A percentile compares a stretch with the other conserved stretches of the same genome.
These are phyloP conservation scores for Skeletonema grethae DNA, from an alignment of 108 stramenopile genomes.

Conservation along the genomic window DNA sequence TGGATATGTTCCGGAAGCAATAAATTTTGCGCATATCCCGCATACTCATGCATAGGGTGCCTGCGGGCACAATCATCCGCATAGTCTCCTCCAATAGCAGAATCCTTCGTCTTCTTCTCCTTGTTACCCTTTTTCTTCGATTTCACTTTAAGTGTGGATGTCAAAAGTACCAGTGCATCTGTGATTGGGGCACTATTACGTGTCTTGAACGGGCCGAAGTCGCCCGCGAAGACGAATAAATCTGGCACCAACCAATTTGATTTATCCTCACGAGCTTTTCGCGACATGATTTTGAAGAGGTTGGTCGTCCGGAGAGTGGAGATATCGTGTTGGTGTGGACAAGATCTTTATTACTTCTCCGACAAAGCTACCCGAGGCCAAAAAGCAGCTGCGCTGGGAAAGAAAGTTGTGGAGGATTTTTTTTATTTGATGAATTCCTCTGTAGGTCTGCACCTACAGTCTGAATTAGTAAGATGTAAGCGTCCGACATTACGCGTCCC, in stretches of 20 bases:
- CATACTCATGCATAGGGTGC: constrained; percentile 46
- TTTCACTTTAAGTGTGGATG: constrained; percentile 9
- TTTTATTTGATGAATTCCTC: no score
- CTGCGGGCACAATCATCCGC: background rate
- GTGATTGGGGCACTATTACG: constrained; percentile 25
- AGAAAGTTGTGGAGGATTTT: no score
- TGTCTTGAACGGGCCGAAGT: constrained; percentile 48
- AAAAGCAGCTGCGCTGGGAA: no score
- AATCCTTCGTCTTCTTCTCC: background rate
- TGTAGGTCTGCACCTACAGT: no score
- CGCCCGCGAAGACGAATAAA: constrained; percentile 39
- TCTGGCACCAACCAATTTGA: constrained; percentile 42
- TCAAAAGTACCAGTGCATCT: constrained; percentile 25
- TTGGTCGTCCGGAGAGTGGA: no score
- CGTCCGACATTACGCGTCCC: no score
- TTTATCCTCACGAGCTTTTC: constrained; percentile 50
- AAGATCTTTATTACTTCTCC: no score
- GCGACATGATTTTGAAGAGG: constrained; percentile 39
- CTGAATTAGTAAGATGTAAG: no score
- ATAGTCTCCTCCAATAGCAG: background rate
- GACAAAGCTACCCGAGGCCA: no score
- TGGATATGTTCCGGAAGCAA: constrained; percentile 11
- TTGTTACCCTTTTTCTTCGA: background rate
- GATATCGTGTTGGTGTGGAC: no score
- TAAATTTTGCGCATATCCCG: constrained; percentile 32